Percentiles rank a stretch among this genome's conserved stretches.
Evolutionary conservation across 192 early-diverging fungal genomes (phyloP).

Genomic region (Funneliformis geosporum): DNA sequence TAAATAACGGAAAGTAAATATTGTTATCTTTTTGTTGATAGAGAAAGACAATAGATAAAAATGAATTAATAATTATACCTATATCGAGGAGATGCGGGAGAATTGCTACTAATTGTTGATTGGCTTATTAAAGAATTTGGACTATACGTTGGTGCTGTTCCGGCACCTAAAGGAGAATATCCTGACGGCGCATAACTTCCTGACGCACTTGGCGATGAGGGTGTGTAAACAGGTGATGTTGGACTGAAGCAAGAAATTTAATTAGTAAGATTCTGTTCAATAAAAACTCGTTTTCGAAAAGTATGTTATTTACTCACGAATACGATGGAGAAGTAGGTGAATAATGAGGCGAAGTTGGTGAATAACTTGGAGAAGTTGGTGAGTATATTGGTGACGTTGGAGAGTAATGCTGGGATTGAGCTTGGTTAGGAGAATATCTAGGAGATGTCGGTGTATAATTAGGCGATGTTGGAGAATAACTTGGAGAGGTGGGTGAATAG

Average conservation of each 20-base stretch:
- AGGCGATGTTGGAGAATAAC: slow-evolving; percentile 68
- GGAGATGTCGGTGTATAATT: slow-evolving; percentile 68
- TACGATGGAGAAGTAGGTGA: slow-evolving; percentile 27
- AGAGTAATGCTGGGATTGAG: slow-evolving; percentile 56
- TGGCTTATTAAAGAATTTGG: not conserved
- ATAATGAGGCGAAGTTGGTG: slow-evolving; percentile 34
- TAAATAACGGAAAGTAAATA: not conserved
- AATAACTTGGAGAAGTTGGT: slow-evolving; percentile 60
- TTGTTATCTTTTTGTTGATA: not conserved
- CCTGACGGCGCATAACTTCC: not conserved
- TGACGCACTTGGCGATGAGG: slow-evolving; percentile 4
- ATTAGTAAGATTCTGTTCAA: not conserved
- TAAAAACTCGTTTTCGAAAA: not conserved
- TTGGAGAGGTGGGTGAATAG: slow-evolving; percentile 67
- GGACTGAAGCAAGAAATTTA: slow-evolving; percentile 1
- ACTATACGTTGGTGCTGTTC: not conserved
- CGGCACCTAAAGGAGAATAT: not conserved
- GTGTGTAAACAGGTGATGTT: slow-evolving; percentile 25
- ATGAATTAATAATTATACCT: not conserved
- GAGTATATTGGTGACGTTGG: slow-evolving; percentile 66
- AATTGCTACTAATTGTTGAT: not conserved
- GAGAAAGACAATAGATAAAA: not conserved
- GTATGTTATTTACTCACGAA: slow-evolving; percentile 15
- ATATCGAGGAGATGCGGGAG: slow-evolving; percentile 7
- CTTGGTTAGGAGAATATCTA: slow-evolving; percentile 56